These are phyloP conservation scores for Nitzschia putrida DNA, from an alignment of 108 stramenopile species.

Conservation along the genomic window DNA sequence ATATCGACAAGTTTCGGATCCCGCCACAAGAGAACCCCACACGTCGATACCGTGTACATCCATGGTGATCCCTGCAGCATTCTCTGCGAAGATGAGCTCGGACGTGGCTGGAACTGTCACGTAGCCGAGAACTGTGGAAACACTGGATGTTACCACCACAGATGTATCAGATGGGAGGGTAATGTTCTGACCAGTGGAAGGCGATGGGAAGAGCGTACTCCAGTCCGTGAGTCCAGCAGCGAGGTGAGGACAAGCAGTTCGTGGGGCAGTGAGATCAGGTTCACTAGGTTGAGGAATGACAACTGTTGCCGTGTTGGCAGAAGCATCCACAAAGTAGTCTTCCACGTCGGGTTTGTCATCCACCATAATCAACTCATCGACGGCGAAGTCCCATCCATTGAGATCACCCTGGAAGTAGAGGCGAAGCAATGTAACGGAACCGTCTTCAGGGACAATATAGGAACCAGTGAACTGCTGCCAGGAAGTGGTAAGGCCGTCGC, in stretches of 20 bases:
- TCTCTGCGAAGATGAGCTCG: neutral
- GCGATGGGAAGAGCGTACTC: neutral
- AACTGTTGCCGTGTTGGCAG: constrained; percentile 9
- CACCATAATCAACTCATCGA: neutral
- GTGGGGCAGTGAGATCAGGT: constrained; percentile 26
- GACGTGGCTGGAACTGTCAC: neutral
- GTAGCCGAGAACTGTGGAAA: neutral
- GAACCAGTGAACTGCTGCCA: neutral
- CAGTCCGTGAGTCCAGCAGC: neutral
- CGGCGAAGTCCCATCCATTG: neutral
- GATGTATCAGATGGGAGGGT: neutral
- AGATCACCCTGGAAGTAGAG: neutral
- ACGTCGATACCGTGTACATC: neutral
- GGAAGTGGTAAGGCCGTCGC: neutral
- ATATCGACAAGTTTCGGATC: neutral
- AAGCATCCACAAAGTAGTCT: neutral
- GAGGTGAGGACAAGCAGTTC: constrained; percentile 4
- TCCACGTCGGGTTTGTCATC: neutral
- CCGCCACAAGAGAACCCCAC: neutral
- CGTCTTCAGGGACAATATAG: neutral
- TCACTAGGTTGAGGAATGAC: constrained; percentile 43
- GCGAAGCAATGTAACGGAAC: neutral
- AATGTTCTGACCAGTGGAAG: neutral
- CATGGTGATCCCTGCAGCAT: neutral
- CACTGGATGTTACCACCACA: neutral